Percentiles rank a stretch among this genome's conserved stretches.
phyloP scores from a whole-genome alignment of 2,329 filamentous ascomycete genomes.

The Nemania diffusa region DNA sequence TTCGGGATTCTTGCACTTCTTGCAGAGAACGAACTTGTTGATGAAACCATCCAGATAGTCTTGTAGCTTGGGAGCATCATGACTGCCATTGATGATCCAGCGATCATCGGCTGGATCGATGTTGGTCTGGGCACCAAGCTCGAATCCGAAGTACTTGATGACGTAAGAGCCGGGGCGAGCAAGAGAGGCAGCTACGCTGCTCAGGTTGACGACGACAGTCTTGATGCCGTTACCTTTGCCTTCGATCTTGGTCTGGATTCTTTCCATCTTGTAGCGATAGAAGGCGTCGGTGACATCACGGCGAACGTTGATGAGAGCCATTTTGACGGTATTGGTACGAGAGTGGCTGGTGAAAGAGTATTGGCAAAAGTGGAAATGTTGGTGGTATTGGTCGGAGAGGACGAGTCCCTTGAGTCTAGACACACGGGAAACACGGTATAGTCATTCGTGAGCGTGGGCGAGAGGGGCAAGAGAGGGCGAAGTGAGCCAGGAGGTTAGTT shows the following conservation, averaged over 20 bases:
- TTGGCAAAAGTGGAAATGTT: conserved; percentile 32
- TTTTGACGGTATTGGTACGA: conserved; percentile 67
- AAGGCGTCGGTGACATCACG: conserved; percentile 98
- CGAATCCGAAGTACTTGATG: conserved; percentile 99
- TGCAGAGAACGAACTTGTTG: conserved; percentile 98
- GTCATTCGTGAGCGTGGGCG: conserved; percentile 49
- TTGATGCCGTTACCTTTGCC: conserved; percentile 99
- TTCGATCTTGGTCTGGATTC: conserved; percentile 98
- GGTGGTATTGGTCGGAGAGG: conserved; percentile 30
- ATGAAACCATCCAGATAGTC: conserved; percentile 99
- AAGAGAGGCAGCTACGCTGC: conserved; percentile 90
- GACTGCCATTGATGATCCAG: conserved; percentile 99
- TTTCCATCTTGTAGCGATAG: conserved; percentile 99
- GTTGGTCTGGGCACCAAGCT: conserved; percentile 98
- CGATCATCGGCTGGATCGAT: conserved; percentile 96
- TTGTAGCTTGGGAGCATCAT: conserved; percentile 94
- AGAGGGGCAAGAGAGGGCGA: conserved; percentile 50
- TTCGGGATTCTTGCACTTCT: conserved; percentile 99
- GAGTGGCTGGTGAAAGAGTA: conserved; percentile 33
- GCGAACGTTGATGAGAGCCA: conserved; percentile 98
- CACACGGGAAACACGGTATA: conserved; percentile 41
- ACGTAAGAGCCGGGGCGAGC: conserved; percentile 92
- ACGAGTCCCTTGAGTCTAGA: conserved; percentile 42
- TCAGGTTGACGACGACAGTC: conserved; percentile 96
- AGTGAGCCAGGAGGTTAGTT: conserved; percentile 63